Conservation (phyloP, 2,329 filamentous ascomycete species). For the Aspergillus sergii region DNA sequence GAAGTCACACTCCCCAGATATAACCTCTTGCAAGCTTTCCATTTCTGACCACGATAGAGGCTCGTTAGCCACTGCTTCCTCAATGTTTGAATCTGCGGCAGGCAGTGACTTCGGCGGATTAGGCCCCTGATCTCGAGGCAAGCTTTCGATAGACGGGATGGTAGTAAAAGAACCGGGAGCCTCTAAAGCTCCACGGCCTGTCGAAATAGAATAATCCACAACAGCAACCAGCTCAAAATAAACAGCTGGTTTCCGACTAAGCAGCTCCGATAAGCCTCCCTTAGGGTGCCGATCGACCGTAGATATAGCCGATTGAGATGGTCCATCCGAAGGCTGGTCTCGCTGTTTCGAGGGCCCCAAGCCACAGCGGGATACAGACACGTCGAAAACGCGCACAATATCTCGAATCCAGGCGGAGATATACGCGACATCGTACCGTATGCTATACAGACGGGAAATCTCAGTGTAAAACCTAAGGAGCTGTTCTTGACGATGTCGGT, state of each 20-base stretch:
- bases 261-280: background rate
- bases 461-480: background rate
- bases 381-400: background rate
- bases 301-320: background rate
- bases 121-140: background rate
- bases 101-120: background rate
- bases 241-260: background rate
- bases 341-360: background rate
- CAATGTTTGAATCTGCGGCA: accelerated
- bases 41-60: background rate
- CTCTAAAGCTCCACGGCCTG: background rate
- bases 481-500: background rate
- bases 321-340: background rate
- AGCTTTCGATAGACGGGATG: background rate
- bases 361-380: background rate
- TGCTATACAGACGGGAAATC: background rate
- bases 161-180: background rate
- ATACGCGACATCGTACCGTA: background rate
- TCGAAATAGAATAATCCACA: background rate
- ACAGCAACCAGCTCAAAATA: background rate
- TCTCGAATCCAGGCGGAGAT: background rate
- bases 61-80: background rate
- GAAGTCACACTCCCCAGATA: background rate
- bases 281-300: background rate
- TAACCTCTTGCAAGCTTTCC: background rate